phyloP scores from a whole-genome alignment of 257 asterid species.

The Gentiana dahurica region DNA sequence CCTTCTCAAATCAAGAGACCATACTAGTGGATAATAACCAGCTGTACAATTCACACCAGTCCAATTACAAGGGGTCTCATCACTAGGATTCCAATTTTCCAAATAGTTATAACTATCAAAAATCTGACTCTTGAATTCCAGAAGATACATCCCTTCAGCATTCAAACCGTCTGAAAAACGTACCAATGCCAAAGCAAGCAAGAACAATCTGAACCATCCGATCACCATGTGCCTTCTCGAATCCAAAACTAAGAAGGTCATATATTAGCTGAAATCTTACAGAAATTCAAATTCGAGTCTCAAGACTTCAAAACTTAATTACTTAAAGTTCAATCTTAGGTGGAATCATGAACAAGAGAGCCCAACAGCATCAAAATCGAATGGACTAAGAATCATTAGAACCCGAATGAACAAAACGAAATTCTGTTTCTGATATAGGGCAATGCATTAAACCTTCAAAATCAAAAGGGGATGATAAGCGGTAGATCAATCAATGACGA shows the following conservation, averaged over 20 bases:
- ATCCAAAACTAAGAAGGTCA: conserved; percentile 32
- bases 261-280: conserved; percentile 13
- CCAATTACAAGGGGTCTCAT: conserved; percentile 75
- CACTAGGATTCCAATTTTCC: conserved; percentile 55
- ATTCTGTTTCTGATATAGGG: conserved; percentile 12
- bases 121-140: conserved; percentile 56
- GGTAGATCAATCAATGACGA: conserved; percentile 9
- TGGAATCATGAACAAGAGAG: conserved; percentile 14
- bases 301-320: conserved; percentile 7
- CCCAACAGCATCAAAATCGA: conserved; percentile 12
- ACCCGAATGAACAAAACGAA: conserved; percentile 15
- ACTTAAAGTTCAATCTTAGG: conserved; percentile 17
- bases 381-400: conserved; percentile 14
- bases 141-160: conserved; percentile 51
- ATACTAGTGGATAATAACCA: conserved; percentile 35
- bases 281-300: conserved; percentile 1
- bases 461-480: conserved; percentile 3
- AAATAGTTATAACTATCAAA: conserved; percentile 35
- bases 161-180: conserved; percentile 43
- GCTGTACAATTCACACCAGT: conserved; percentile 60
- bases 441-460: conserved; percentile 8
- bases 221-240: conserved; percentile 26
- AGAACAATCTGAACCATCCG: conserved; percentile 22
- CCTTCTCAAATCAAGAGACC: conserved; percentile 45
- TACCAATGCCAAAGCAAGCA: conserved; percentile 22